phyloP scores from a whole-genome alignment of 2,329 filamentous ascomycete species.

The Hirsutella rhossiliensis region DNA sequence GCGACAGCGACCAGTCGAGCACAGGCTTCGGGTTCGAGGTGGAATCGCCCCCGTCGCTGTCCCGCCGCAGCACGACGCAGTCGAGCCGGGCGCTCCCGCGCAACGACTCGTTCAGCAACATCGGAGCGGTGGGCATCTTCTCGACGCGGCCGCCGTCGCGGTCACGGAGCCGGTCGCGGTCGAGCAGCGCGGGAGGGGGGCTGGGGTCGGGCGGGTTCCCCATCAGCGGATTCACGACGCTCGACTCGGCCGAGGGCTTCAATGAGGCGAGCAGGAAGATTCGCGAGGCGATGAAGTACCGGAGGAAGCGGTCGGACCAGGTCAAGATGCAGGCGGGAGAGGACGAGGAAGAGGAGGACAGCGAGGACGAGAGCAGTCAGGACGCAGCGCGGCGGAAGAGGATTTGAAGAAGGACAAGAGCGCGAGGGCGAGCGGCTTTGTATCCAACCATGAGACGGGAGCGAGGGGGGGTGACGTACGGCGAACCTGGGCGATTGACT shows the following conservation, averaged over 20 bases:
- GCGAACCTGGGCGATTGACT: no score
- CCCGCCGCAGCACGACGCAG: slow-evolving; percentile 37
- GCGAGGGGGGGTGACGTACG: no score
- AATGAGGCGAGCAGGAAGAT: slow-evolving; percentile 79
- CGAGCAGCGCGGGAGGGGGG: slow-evolving; percentile 53
- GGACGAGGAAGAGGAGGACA: slow-evolving; percentile 20
- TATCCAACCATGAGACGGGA: no score
- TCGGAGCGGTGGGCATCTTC: slow-evolving; percentile 80
- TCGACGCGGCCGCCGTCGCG: slow-evolving; percentile 77
- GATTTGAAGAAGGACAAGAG: neutral
- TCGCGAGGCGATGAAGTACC: slow-evolving; percentile 64
- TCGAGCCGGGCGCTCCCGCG: slow-evolving; percentile 52
- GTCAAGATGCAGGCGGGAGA: slow-evolving; percentile 23
- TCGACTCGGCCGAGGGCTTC: slow-evolving; percentile 58
- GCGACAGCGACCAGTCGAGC: slow-evolving; percentile 38
- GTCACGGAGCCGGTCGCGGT: slow-evolving; percentile 58
- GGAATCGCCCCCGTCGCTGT: slow-evolving; percentile 27
- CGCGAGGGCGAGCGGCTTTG: no score
- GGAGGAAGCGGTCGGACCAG: slow-evolving; percentile 40
- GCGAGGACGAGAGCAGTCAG: slow-evolving; percentile 29
- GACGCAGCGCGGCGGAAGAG: slow-evolving; percentile 25
- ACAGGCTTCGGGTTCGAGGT: slow-evolving; percentile 16
- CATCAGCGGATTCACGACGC: slow-evolving; percentile 55
- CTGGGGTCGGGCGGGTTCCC: slow-evolving; percentile 50
- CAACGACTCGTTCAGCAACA: slow-evolving; percentile 90